Conservation (phyloP, 176 grass and related monocot species). For the Ampelocalamus luodianensis region DNA sequence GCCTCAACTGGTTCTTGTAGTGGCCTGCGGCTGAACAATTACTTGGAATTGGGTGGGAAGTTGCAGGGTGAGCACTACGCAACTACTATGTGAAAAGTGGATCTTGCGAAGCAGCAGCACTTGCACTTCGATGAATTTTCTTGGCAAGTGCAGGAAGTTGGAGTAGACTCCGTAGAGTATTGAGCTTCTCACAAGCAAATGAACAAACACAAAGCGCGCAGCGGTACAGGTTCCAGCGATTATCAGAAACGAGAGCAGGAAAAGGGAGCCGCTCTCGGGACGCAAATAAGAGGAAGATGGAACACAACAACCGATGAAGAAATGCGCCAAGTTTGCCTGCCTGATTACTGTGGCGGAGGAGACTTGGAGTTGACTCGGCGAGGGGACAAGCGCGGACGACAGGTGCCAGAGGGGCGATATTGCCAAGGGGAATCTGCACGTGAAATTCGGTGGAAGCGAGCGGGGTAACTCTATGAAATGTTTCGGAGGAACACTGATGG, state of each 20-base stretch:
- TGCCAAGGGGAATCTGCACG: no score
- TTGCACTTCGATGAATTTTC: not conserved
- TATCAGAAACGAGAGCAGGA: no score
- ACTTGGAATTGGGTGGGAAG: not conserved
- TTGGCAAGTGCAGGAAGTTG: not conserved
- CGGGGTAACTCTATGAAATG: no score
- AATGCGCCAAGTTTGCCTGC: not conserved
- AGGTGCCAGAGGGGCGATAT: no score
- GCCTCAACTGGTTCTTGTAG: not conserved
- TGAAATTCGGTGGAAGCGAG: no score
- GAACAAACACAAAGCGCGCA: not conserved
- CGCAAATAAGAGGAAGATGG: not conserved
- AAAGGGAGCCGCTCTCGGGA: not conserved
- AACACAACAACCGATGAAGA: no score
- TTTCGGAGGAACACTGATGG: no score
- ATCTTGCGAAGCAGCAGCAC: not conserved
- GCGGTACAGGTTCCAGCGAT: no score
- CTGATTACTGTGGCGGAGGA: not conserved
- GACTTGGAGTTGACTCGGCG: not conserved
- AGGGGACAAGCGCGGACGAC: no score
- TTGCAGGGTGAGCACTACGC: not conserved
- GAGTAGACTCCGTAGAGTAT: not conserved
- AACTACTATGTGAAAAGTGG: not conserved
- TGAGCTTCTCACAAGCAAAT: slow-evolving; percentile 1
- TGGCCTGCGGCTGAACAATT: not conserved